A percentile compares a stretch with the other conserved stretches of the same genome.
These are phyloP conservation scores for Kwoniella sp. DNA, from an alignment of 768 basidiomycete species.

Conservation along the genomic window DNA sequence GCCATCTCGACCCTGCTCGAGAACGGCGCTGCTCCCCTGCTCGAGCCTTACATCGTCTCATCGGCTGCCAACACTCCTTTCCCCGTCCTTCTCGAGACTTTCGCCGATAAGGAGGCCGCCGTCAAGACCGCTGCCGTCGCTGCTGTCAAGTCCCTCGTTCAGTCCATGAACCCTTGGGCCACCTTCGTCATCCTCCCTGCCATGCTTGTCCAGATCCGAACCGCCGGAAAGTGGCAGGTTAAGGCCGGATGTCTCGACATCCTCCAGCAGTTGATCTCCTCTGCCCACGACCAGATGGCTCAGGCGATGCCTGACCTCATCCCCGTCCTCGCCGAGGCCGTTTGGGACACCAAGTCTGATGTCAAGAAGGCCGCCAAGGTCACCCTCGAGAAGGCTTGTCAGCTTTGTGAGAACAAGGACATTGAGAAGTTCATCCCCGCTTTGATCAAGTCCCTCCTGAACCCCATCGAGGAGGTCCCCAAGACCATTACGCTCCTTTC, in stretches of 20 bases:
- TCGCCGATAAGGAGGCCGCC: conserved; percentile 90
- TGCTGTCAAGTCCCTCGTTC: conserved; percentile 70
- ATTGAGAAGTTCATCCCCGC: conserved; percentile 79
- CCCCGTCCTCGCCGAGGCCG: conserved; percentile 86
- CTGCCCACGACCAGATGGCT: conserved; percentile 75
- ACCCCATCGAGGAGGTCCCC: conserved; percentile 99
- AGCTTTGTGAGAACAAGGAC: conserved; percentile 96
- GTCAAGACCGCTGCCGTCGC: conserved; percentile 79
- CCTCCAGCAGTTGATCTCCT: conserved; percentile 79
- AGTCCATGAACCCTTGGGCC: conserved; percentile 84
- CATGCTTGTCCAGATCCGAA: conserved; percentile 88
- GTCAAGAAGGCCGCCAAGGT: conserved; percentile 98
- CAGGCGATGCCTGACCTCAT: conserved; percentile 91
- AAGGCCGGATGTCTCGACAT: conserved; percentile 80
- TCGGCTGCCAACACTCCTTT: conserved; percentile 67
- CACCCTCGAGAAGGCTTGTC: conserved; percentile 88
- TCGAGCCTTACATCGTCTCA: conserved; percentile 83
- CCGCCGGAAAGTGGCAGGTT: conserved; percentile 94
- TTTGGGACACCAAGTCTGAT: conserved; percentile 98
- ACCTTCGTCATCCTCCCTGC: conserved; percentile 73
- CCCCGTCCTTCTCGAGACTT: conserved; percentile 77
- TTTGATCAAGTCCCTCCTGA: conserved; percentile 94
- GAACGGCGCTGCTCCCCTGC: conserved; percentile 68
- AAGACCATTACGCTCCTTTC: conserved; percentile 91
- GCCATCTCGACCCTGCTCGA: conserved; percentile 64